Evolutionary conservation across 2,329 filamentous ascomycete genomes (phyloP), one percentile per base, ranked within the genome.

Genomic region (Didymella segeticola): DNA sequence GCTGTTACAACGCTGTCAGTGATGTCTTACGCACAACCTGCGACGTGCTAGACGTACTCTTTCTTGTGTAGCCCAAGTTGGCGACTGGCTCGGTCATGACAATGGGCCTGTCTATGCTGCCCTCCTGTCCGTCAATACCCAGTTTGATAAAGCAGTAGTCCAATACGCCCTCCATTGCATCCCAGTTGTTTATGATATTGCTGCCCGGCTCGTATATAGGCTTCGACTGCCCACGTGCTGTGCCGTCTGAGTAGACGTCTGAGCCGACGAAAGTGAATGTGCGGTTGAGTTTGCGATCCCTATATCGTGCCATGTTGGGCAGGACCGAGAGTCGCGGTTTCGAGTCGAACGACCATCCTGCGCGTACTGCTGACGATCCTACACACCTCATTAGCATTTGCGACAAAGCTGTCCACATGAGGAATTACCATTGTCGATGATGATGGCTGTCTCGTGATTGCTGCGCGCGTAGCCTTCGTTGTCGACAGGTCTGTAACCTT

Each of bases 1-100:
- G 90, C 91, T 96, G 62, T 47, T 33, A 36, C 15, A 14, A 3
- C 17, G 39, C 47, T 52, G 70, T 78, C 60, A 76, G 63, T 47
- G 42, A 23, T 20, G 7, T 6, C n/a, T 15, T 9, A 36, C 2
- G n/a, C 14, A 10, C 17, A 19, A 29, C 10, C 19, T 26, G 19
- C 12, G 19, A 17, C 4, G 22, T 5, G n/a, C n/a, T 15, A 26
- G 26, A 80, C 88, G 61, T 78, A 96, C 91, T 93, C 78, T 90
- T 93, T 62, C 93, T 82, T 39, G 92, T 89, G 71, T 99, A 99
- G 11, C 86, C 86, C 56, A 96, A 75, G 74, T 98, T 98, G 23
- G 93, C 95, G 53, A 98, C 87, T 0, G 95, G 88, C 76, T 99
- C 95, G 0, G 95, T 99, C 88, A 99, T 92, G 63, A 99, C 88